Percentiles rank a stretch among this genome's conserved stretches.
Evolutionary conservation across 1,284 basidiomycete species (phyloP).

Genomic region (Sphaerobolus stellatus): DNA sequence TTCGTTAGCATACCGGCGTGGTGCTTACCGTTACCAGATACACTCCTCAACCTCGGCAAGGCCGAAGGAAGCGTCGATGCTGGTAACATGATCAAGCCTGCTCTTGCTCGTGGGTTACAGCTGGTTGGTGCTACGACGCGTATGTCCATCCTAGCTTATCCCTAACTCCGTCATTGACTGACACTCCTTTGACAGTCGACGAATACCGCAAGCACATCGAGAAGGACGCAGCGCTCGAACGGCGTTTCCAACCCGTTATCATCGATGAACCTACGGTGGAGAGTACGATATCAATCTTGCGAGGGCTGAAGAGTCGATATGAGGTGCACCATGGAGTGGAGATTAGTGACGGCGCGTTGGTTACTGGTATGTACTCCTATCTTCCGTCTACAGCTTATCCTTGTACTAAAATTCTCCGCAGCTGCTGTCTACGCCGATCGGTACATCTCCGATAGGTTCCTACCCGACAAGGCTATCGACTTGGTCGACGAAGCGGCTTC

Average conservation of each 20-base stretch:
- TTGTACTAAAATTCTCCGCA: too few species aligned
- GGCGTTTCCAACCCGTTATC: constrained; percentile 85
- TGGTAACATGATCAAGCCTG: constrained; percentile 89
- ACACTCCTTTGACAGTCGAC: constrained; percentile 50
- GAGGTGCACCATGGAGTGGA: constrained; percentile 92
- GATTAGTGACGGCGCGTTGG: constrained; percentile 84
- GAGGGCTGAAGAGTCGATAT: constrained; percentile 82
- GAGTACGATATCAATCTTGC: constrained; percentile 84
- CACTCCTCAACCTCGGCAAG: constrained; percentile 84
- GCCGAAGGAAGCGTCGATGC: constrained; percentile 92
- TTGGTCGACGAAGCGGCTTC: constrained; percentile 90
- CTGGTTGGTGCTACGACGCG: constrained; percentile 87
- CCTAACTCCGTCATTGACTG: not conserved
- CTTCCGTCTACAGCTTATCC: too few species aligned
- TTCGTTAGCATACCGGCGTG: not conserved
- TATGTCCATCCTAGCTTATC: constrained; percentile 34
- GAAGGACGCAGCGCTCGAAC: constrained; percentile 88
- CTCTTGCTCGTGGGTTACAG: constrained; percentile 81
- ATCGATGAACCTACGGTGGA: constrained; percentile 88
- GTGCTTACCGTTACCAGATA: constrained; percentile 46
- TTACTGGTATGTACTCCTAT: too few species aligned
- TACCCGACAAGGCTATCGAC: constrained; percentile 91
- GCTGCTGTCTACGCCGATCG: constrained; percentile 82
- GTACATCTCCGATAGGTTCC: constrained; percentile 83
- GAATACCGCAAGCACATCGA: constrained; percentile 91